Evolutionary conservation across 345 rosid species (phyloP).

Genomic region (Heritiera fomes): DNA sequence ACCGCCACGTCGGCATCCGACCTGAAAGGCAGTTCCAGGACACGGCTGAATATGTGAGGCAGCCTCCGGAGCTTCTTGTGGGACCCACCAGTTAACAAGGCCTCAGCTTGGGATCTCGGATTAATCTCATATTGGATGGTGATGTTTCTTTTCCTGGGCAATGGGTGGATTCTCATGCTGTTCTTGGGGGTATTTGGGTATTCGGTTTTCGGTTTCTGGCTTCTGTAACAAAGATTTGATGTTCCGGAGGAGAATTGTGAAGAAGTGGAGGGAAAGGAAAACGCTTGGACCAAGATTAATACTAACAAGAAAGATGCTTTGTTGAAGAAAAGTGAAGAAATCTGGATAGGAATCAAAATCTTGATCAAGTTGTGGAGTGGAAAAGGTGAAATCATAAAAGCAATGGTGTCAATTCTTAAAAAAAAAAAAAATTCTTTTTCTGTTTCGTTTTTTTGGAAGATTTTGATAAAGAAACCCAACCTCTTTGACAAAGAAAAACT

Average conservation of each 20-base stretch:
- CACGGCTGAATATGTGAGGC: conserved; percentile 90
- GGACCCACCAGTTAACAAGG: conserved; percentile 33
- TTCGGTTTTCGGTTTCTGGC: conserved; percentile 18
- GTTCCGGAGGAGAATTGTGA: background rate
- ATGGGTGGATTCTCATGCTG: conserved; percentile 84
- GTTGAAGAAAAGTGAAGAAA: conserved; percentile 19
- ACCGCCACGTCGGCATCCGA: conserved; percentile 84
- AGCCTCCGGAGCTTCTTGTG: conserved; percentile 85
- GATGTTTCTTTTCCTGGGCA: conserved; percentile 64
- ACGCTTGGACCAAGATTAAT: conserved; percentile 29
- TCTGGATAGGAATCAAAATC: conserved; percentile 45
- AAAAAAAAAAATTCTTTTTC: background rate
- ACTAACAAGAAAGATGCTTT: conserved; percentile 33
- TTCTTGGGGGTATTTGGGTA: background rate
- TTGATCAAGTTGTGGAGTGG: conserved; percentile 27
- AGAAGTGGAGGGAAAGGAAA: conserved; percentile 1
- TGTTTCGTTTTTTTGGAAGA: background rate
- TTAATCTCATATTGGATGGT: conserved; percentile 45
- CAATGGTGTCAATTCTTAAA: conserved; percentile 27
- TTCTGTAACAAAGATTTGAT: conserved; percentile 21
- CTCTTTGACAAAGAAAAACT: background rate
- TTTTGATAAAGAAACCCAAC: background rate
- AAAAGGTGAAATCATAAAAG: conserved; percentile 36
- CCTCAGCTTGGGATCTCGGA: conserved; percentile 22
- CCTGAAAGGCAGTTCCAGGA: conserved; percentile 86